Conservation (phyloP, 2,329 filamentous ascomycete genomes). For the Pseudopithomyces maydicus region DNA sequence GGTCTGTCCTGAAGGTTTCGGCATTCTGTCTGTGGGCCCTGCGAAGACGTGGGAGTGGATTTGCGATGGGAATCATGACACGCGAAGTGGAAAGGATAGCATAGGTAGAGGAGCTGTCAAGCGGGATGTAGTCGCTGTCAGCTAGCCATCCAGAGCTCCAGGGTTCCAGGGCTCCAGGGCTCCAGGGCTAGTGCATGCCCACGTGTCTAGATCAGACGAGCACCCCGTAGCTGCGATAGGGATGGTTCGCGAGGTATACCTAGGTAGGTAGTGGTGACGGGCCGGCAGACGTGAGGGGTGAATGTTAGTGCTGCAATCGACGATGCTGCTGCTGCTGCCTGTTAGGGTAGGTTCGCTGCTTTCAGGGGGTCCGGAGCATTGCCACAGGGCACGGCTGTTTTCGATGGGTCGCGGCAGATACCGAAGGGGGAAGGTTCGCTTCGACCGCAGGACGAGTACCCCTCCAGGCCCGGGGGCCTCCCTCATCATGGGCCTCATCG, state of each 20-base stretch:
- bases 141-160: conserved; percentile 2
- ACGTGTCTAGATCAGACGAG: conserved; percentile 12
- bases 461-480: too few relatives aligned
- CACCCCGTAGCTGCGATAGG: conserved; percentile 8
- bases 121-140: too few relatives aligned
- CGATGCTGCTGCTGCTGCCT: not conserved
- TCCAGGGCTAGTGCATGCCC: not conserved
- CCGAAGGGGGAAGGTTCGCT: conserved; percentile 10
- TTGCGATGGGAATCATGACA: conserved; percentile 25
- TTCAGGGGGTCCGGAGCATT: not conserved
- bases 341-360: conserved; percentile 3
- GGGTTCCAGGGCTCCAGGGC: too few relatives aligned
- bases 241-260: conserved; percentile 1
- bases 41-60: conserved; percentile 35
- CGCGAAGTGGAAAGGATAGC: not conserved
- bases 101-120: not conserved
- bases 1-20: conserved; percentile 59
- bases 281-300: conserved; percentile 6
- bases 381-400: conserved; percentile 10
- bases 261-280: not conserved
- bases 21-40: conserved; percentile 56
- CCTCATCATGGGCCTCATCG: too few relatives aligned
- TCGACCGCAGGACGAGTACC: not conserved
- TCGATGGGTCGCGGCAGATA: not conserved
- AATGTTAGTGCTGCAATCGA: conserved; percentile 8